phyloP scores from a whole-genome alignment of 1,139 yeast species.

The Spencermartinsiella ligniputridi region DNA sequence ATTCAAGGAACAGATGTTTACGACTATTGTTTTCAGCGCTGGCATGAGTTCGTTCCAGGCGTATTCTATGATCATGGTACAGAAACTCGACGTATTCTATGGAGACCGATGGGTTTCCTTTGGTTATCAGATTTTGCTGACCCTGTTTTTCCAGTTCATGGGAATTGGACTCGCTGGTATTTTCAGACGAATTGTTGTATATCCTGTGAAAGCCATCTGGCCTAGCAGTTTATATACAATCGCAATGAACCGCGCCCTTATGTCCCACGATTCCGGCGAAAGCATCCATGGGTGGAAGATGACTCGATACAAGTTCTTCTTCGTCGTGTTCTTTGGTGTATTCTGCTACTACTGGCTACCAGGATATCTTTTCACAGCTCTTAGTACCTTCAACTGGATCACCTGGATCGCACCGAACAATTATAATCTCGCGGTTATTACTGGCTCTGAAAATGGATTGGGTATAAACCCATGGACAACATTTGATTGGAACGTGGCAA shows the following conservation, averaged over 20 bases:
- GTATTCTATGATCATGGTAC: slow-evolving; percentile 28
- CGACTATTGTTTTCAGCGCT: slow-evolving; percentile 41
- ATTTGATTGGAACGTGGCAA: slow-evolving; percentile 53
- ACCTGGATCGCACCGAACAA: slow-evolving; percentile 59
- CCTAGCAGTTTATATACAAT: slow-evolving; percentile 51
- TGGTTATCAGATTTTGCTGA: slow-evolving; percentile 49
- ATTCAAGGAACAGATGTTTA: slow-evolving; percentile 65
- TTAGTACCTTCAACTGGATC: slow-evolving; percentile 58
- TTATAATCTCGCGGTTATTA: slow-evolving; percentile 48
- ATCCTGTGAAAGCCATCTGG: slow-evolving; percentile 56
- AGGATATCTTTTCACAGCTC: slow-evolving; percentile 45
- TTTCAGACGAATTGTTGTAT: slow-evolving; percentile 51
- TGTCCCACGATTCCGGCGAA: slow-evolving; percentile 35
- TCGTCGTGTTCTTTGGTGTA: slow-evolving; percentile 36
- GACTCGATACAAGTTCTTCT: slow-evolving; percentile 45
- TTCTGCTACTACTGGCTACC: slow-evolving; percentile 59
- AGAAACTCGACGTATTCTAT: slow-evolving; percentile 35
- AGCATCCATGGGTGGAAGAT: slow-evolving; percentile 50
- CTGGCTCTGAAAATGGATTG: slow-evolving; percentile 54
- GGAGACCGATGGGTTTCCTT: slow-evolving; percentile 41
- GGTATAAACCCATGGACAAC: slow-evolving; percentile 47
- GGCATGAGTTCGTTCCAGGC: slow-evolving; percentile 21
- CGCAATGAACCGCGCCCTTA: slow-evolving; percentile 51
- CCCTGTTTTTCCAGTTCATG: slow-evolving; percentile 50
- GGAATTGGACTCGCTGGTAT: slow-evolving; percentile 64